Conservation (phyloP, 257 asterid genomes). For the Solanum bukasovii region DNA sequence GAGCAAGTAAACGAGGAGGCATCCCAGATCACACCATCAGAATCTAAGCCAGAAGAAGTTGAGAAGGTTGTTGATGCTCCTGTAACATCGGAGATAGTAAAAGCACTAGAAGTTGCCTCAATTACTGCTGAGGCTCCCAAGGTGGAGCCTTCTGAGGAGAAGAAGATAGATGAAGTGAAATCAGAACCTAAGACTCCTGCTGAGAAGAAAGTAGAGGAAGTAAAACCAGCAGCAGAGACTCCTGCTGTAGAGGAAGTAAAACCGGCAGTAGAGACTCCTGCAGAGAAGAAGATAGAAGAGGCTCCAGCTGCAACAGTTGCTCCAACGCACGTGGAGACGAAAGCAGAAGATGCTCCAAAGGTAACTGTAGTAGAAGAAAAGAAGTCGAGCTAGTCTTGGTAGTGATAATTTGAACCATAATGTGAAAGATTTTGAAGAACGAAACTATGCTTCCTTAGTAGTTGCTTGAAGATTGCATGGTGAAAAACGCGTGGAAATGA, state of each 20-base stretch:
- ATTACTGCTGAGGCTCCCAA: neutral
- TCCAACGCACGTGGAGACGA: neutral
- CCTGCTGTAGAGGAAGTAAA: constrained; percentile 1
- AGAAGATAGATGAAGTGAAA: constrained; percentile 5
- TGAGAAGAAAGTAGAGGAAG: constrained; percentile 3
- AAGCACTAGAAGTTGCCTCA: neutral
- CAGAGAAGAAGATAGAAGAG: constrained; percentile 2
- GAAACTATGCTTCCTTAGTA: neutral
- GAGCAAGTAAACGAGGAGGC: constrained; percentile 2
- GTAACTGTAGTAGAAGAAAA: neutral
- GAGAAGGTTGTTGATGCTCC: constrained; percentile 4
- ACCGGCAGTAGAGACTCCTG: neutral
- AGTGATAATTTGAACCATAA: neutral
- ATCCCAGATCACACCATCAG: neutral
- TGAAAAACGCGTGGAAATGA: neutral
- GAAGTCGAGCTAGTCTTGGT: neutral
- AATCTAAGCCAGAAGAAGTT: constrained; percentile 2
- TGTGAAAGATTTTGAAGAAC: neutral
- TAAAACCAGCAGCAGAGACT: neutral
- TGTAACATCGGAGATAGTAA: constrained; percentile 3
- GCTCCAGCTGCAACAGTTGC: neutral
- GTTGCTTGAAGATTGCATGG: neutral
- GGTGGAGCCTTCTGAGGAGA: neutral
- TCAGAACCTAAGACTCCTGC: neutral
- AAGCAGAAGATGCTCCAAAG: neutral